Evolutionary conservation across 2,329 filamentous ascomycete genomes (phyloP), one percentile per base, ranked within the genome.

Genomic region (Daldinia eschscholtzii): DNA sequence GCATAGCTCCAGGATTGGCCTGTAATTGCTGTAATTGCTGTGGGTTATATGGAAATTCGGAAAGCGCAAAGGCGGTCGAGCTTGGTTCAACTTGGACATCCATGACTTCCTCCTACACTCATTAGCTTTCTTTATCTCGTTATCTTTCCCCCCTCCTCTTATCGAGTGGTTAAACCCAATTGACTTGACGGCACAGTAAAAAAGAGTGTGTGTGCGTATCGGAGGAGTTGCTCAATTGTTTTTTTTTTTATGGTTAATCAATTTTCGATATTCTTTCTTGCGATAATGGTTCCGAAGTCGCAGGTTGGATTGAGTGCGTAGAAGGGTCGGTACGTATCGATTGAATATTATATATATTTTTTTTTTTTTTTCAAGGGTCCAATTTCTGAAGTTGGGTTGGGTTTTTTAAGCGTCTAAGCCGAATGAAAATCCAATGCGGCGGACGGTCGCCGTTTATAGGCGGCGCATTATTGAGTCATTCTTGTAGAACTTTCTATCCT

Each of bases 401-500:
- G 48, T 20, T 35, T 30, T 50, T 60, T n/a, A 53, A 69, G 64
- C 41, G 15, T 52, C 26, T 52, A 52, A n/a, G 28, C 35, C 70
- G 70, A 65, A 76, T 77, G 74, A 73, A 68, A 70, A 69, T 76
- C 69, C 74, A 72, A 70, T 74, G 72, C 65, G 68, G 70, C 71
- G 72, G 74, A 66, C 64, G 55, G 58, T 70, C 62, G 74, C 72
- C 72, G 76, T 76, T 78, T 78, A 78, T 79, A 78, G 74, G 74
- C 72, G 70, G 67, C 69, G 70, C 70, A 70, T 66, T 48, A 57
- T 72, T 72, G 72, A 76, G 70, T 73, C 68, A 75, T 53, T 74
- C 70, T 76, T 75, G 76, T 79, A 79, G 77, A 79, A 79, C 65
- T 64, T 79, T 79, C 77, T 76, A 78, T 61, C 60, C 58, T 62